A percentile compares a stretch with the other conserved stretches of the same genome.
Conservation (phyloP, 805 yeast species). For the Millerozyma acaciae region DNA sequence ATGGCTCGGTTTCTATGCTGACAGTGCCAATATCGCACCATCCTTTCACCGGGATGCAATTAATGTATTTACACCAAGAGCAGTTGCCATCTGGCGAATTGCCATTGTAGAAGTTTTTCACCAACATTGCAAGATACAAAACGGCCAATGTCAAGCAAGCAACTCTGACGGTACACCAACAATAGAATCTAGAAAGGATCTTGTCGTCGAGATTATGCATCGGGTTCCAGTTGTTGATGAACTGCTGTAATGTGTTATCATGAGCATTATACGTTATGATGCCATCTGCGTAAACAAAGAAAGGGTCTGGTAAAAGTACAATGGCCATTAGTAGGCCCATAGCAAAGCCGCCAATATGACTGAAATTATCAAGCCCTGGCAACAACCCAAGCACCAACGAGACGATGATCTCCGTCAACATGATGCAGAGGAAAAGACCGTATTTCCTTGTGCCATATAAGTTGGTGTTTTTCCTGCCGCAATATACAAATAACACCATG, state of each 20-base stretch:
- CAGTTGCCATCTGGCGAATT: constrained; percentile 48
- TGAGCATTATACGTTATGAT: constrained; percentile 32
- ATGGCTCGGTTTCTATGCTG: constrained; percentile 15
- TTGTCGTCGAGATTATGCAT: constrained; percentile 30
- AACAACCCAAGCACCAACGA: constrained; percentile 61
- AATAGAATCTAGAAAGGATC: constrained; percentile 35
- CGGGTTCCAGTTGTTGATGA: constrained; percentile 39
- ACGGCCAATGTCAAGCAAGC: constrained; percentile 43
- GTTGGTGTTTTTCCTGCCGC: constrained; percentile 48
- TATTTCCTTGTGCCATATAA: constrained; percentile 45
- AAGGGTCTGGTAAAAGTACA: constrained; percentile 53
- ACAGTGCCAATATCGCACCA: constrained; percentile 59
- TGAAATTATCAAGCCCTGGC: constrained; percentile 73
- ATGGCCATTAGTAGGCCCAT: constrained; percentile 53
- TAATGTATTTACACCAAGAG: constrained; percentile 70
- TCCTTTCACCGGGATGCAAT: constrained; percentile 64
- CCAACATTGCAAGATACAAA: constrained; percentile 48
- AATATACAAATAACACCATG: constrained; percentile 49
- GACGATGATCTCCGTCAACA: constrained; percentile 55
- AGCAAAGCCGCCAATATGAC: constrained; percentile 73
- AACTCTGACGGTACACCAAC: constrained; percentile 52
- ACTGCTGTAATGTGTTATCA: constrained; percentile 28
- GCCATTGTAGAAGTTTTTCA: constrained; percentile 42
- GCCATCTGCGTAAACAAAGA: constrained; percentile 39
- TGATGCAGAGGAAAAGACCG: constrained; percentile 39